Evolutionary conservation across 352 stramenopile genomes (phyloP), one percentile per base, ranked within the genome.

Genomic region (Phytopythium mirpurense): DNA sequence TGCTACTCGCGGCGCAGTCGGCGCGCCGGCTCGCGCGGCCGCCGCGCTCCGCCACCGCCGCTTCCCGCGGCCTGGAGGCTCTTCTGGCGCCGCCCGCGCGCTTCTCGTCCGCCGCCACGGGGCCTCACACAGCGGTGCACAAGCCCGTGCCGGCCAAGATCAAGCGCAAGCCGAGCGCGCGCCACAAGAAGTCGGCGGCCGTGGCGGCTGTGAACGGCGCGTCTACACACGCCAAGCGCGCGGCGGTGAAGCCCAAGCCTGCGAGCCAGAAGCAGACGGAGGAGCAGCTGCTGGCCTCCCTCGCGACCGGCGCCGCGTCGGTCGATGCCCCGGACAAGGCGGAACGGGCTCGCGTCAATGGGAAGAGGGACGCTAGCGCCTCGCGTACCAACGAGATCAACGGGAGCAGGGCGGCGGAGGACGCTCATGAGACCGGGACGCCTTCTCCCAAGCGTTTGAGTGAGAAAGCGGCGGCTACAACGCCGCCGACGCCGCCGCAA

Each of bases 231-330:
- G 57, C 14, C 10, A 27, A 40, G 44, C 44, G 27, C 15, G 44
- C 21, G 12, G 32, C 11, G n/a, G n/a, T n/a, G 18, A 35, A 46
- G 31, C 43, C 18, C 21, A 74, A 74, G 44, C 23, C 45, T 3
- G 50, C 51, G 59, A 64, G 27, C 3, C 51, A 65, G 47, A 72
- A 74, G 51, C 47, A 72, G 51, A 53, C 65, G 19, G 68, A 78
- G 41, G 68, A 78, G 52, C 38, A 68, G 23, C 62, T 74, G 53
- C 55, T 78, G 55, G 31, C 55, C 12, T 62, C 18, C 10, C 19
- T 52, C 56, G 59, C 57, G 10, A 38, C 72, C 6, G 23, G 15
- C 29, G 40, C 54, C 45, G 40, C 36, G 32, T 51, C 32, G 44
- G 29, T n/a, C 18, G 32, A 24, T 18, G 31, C 23, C 3, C 51